Evolutionary conservation across 2,329 filamentous ascomycete species (phyloP).

Genomic region (Trichophyton schoenleinii): DNA sequence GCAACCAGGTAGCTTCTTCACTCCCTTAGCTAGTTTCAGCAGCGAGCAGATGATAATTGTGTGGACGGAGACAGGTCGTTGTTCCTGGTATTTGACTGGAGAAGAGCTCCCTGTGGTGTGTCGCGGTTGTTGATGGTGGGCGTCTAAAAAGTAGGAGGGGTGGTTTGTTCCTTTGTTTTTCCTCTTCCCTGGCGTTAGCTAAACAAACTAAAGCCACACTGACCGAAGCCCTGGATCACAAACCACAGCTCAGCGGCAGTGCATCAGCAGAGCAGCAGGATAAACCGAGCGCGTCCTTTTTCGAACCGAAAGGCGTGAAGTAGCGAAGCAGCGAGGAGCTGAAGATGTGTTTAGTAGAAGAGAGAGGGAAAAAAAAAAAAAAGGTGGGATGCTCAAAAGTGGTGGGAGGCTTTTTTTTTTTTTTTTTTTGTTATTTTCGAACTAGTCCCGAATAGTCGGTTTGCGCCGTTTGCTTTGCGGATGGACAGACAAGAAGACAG

Average conservation of each 20-base stretch:
- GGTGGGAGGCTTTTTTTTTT: not conserved
- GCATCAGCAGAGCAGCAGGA: not conserved
- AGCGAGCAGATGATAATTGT: not conserved
- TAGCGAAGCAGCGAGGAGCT: not conserved
- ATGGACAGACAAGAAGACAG: not conserved
- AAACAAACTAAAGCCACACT: not conserved
- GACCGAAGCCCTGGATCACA: not conserved
- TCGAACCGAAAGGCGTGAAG: not conserved
- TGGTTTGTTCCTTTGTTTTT: not conserved
- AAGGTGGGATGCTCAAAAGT: not conserved
- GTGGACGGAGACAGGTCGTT: not conserved
- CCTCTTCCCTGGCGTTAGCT: not conserved
- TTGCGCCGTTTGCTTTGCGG: not conserved
- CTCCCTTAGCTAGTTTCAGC: not conserved
- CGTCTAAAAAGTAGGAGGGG: not conserved
- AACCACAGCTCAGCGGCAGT: not conserved
- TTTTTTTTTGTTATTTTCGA: not conserved
- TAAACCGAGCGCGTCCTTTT: not conserved
- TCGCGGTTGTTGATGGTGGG: not conserved
- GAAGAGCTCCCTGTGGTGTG: not conserved
- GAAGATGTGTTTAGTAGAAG: not conserved
- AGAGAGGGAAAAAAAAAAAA: no score
- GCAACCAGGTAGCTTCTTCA: not conserved
- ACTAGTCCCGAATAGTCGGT: not conserved
- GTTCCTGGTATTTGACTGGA: no score